phyloP scores from a whole-genome alignment of 2,329 filamentous ascomycete genomes.

The Neobulgaria alba region DNA sequence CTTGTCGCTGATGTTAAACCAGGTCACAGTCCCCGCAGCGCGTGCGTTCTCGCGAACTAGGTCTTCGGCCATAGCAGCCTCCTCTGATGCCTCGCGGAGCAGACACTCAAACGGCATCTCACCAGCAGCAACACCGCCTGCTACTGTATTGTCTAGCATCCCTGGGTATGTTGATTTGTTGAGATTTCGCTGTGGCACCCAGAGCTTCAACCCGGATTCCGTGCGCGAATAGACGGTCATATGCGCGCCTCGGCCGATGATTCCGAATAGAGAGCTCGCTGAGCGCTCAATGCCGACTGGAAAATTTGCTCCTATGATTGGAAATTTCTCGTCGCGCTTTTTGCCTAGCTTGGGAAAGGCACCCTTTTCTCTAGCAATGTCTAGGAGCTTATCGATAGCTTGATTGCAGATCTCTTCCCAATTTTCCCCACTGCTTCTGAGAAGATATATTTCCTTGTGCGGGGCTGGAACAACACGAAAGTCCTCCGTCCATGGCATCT shows the following conservation, averaged over 20 bases:
- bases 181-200: conserved; percentile 59
- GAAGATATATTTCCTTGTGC: conserved; percentile 20
- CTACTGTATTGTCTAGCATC: conserved; percentile 73
- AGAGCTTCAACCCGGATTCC: conserved; percentile 47
- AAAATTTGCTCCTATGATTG: conserved; percentile 18
- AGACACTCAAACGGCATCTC: conserved; percentile 60
- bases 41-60: conserved; percentile 44
- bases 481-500: conserved; percentile 38
- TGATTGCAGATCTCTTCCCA: conserved; percentile 31
- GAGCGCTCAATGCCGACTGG: conserved; percentile 15
- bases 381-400: conserved; percentile 34
- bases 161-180: conserved; percentile 65
- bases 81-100: conserved; percentile 63
- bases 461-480: conserved; percentile 29
- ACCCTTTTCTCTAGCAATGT: conserved; percentile 30
- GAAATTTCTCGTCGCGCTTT: conserved; percentile 36
- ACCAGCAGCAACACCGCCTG: conserved; percentile 62
- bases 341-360: conserved; percentile 32
- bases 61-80: conserved; percentile 57
- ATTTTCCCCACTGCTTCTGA: too few species aligned
- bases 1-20: conserved; percentile 54
- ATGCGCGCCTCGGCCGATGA: conserved; percentile 57
- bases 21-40: conserved; percentile 54
- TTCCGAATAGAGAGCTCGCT: conserved; percentile 47
- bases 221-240: conserved; percentile 54